A percentile compares a stretch with the other conserved stretches of the same genome.
phyloP scores from a whole-genome alignment of 1,139 yeast genomes.

The Lodderomyces orthopsilosis region DNA sequence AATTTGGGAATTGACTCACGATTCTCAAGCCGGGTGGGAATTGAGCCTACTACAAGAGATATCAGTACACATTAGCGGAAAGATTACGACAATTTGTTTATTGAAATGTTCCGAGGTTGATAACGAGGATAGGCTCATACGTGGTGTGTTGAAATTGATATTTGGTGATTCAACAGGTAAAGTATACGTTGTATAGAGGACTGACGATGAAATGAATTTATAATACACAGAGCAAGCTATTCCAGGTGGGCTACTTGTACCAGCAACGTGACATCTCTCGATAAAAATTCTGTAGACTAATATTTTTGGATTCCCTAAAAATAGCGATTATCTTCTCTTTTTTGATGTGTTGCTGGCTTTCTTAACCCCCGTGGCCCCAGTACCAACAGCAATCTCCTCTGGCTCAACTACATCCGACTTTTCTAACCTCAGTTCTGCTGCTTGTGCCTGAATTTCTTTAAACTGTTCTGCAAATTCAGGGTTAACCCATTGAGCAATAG shows the following conservation, averaged over 20 bases:
- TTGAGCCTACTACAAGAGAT: slow-evolving; percentile 19
- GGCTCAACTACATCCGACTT: slow-evolving; percentile 6
- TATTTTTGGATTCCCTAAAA: too few species aligned
- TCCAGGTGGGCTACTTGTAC: too few species aligned
- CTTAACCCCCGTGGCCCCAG: slow-evolving; percentile 2
- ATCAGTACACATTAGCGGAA: slow-evolving; percentile 14
- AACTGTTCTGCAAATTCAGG: slow-evolving; percentile 41
- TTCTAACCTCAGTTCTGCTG: slow-evolving; percentile 7
- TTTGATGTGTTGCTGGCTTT: slow-evolving; percentile 7
- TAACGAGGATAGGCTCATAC: slow-evolving; percentile 31
- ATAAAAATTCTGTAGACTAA: too few species aligned
- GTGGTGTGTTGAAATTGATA: slow-evolving; percentile 33
- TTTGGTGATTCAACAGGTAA: slow-evolving; percentile 42
- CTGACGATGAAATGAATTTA: not conserved
- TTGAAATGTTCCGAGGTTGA: slow-evolving; percentile 34
- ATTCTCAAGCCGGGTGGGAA: slow-evolving; percentile 20
- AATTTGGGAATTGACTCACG: slow-evolving; percentile 26
- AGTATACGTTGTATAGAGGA: slow-evolving; percentile 24
- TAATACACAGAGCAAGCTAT: not conserved
- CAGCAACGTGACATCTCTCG: too few species aligned
- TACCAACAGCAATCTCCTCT: not conserved
- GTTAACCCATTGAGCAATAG: slow-evolving; percentile 26
- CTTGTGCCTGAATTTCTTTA: slow-evolving; percentile 24
- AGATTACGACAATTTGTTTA: slow-evolving; percentile 28
- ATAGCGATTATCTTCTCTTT: slow-evolving; percentile 13